These are phyloP conservation scores for Colletotrichum sp. DNA, from an alignment of 2,329 filamentous ascomycete genomes.

Conservation along the genomic window DNA sequence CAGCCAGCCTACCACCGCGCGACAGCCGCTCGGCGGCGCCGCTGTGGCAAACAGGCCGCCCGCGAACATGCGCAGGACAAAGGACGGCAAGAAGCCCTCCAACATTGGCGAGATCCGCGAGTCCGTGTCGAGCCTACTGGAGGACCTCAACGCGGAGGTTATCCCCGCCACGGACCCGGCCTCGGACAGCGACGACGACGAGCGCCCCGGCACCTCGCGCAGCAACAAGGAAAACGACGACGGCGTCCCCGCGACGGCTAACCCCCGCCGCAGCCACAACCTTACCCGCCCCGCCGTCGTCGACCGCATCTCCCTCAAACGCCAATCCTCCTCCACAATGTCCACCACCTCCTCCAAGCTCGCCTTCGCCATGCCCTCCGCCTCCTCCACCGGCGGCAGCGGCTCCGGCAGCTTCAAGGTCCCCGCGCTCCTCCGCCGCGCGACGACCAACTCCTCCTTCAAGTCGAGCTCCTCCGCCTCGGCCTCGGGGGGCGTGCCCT, in stretches of 20 bases:
- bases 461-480: conserved; percentile 33
- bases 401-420: conserved; percentile 63
- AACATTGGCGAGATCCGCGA: conserved; percentile 83
- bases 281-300: conserved; percentile 55
- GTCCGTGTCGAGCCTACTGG: conserved; percentile 82
- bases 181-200: conserved; percentile 53
- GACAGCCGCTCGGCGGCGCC: conserved; percentile 37
- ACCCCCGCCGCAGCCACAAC: conserved; percentile 37
- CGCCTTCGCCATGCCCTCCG: conserved; percentile 55
- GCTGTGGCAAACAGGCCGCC: conserved; percentile 55
- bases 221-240: conserved; percentile 56
- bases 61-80: conserved; percentile 67
- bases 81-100: conserved; percentile 69
- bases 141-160: conserved; percentile 62
- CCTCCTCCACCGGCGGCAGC: conserved; percentile 36
- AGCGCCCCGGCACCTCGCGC: conserved; percentile 33
- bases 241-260: conserved; percentile 23
- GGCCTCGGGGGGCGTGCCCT: not conserved
- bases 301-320: conserved; percentile 76
- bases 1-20: conserved; percentile 49
- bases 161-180: conserved; percentile 53
- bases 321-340: conserved; percentile 48
- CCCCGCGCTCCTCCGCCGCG: conserved; percentile 73
- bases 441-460: conserved; percentile 69
- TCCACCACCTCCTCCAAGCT: conserved; percentile 44